Conservation (phyloP, 192 early-diverging fungal genomes). For the Helicostylum pulchrum region DNA sequence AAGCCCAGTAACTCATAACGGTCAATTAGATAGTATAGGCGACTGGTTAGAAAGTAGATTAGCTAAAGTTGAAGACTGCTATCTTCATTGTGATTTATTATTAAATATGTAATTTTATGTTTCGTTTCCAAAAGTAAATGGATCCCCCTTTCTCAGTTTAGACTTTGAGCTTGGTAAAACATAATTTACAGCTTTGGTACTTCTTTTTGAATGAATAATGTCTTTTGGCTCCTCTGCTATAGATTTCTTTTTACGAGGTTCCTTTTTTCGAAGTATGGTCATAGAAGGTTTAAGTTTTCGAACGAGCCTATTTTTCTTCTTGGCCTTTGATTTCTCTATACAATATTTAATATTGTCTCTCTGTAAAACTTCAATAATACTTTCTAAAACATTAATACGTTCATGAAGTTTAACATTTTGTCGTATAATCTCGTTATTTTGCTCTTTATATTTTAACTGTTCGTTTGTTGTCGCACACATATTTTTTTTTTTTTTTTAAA, state of each 20-base stretch:
- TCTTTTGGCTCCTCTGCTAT: neutral
- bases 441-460: neutral
- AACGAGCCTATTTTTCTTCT: neutral
- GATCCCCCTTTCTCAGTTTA: slow-evolving; percentile 1
- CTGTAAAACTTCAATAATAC: neutral
- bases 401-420: neutral
- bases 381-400: neutral
- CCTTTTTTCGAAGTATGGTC: too few relatives aligned
- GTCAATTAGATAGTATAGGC: neutral
- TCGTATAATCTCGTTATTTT: neutral
- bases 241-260: neutral
- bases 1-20: neutral
- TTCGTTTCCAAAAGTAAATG: neutral
- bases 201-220: neutral
- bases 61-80: neutral
- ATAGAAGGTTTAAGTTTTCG: too few relatives aligned
- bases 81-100: slow-evolving; percentile 10
- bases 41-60: slow-evolving; percentile 10
- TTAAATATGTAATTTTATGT: neutral
- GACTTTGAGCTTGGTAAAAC: neutral
- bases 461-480: too few relatives aligned
- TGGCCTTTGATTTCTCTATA: neutral
- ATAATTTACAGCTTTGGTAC: neutral
- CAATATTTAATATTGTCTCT: neutral
- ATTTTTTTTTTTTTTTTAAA: too few relatives aligned